Percentiles rank a stretch among this genome's conserved stretches.
Conservation (phyloP, 352 stramenopile species). For the Globisporangium echinulatum region DNA sequence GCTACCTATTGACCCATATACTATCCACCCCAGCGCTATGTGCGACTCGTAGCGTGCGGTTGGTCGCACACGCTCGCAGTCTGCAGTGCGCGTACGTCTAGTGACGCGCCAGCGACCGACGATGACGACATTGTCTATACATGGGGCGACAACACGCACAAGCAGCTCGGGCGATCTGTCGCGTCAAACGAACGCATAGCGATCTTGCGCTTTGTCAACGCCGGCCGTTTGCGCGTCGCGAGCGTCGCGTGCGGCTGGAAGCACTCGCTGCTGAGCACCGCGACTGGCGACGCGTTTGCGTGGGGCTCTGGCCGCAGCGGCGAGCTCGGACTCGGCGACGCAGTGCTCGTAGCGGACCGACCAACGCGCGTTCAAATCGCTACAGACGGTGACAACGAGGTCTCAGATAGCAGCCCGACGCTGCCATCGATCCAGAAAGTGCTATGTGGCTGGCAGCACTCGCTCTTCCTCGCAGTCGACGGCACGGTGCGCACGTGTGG, state of each 20-base stretch:
- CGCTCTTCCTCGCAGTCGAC: slow-evolving; percentile 36
- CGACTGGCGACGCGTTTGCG: slow-evolving; percentile 41
- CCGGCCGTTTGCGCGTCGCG: slow-evolving; percentile 20
- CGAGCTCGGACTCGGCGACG: slow-evolving; percentile 54
- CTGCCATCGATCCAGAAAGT: slow-evolving; percentile 13
- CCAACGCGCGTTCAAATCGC: slow-evolving; percentile 25
- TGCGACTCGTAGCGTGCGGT: slow-evolving; percentile 47
- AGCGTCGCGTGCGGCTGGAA: slow-evolving; percentile 81
- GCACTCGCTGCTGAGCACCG: slow-evolving; percentile 56
- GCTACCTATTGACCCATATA: neutral
- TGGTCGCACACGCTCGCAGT: slow-evolving; percentile 68
- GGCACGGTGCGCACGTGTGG: slow-evolving; percentile 49
- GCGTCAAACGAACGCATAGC: neutral
- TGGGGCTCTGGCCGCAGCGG: slow-evolving; percentile 70
- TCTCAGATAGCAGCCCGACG: neutral
- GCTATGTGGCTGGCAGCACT: slow-evolving; percentile 79
- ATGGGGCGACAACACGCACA: slow-evolving; percentile 50
- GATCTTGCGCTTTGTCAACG: slow-evolving; percentile 1
- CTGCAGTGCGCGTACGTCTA: slow-evolving; percentile 2
- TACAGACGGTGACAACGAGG: neutral
- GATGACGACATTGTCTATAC: slow-evolving; percentile 29
- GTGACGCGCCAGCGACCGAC: neutral
- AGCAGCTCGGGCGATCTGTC: slow-evolving; percentile 34
- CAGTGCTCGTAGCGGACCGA: slow-evolving; percentile 12
- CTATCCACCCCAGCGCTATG: neutral